A percentile compares a stretch with the other conserved stretches of the same genome.
Conservation (phyloP, 345 rosid genomes). For the Heritiera littoralis region DNA sequence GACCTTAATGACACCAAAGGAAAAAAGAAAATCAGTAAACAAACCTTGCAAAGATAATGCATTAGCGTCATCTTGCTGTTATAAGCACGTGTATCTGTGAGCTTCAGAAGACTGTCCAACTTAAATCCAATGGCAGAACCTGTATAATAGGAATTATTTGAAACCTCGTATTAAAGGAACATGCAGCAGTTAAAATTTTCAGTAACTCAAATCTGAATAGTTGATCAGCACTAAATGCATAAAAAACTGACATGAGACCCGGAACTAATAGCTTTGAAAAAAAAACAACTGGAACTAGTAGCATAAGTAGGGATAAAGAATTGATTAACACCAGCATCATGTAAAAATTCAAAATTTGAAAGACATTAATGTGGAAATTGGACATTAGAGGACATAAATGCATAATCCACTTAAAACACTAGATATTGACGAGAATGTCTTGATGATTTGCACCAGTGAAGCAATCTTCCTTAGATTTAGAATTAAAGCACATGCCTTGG, state of each 20-base stretch:
- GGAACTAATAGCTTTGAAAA: neutral
- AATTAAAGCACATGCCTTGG: constrained; percentile 4
- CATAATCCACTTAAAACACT: constrained; percentile 9
- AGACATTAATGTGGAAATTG: neutral
- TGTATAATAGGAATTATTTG: constrained; percentile 36
- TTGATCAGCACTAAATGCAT: constrained; percentile 11
- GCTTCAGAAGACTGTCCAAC: constrained; percentile 94
- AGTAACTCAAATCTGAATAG: constrained; percentile 4
- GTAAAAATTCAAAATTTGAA: neutral
- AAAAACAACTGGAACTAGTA: neutral
- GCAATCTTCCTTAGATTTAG: neutral
- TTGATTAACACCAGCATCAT: neutral
- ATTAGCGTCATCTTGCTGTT: constrained; percentile 95
- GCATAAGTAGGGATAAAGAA: neutral
- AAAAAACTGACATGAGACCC: neutral
- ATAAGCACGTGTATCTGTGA: constrained; percentile 87
- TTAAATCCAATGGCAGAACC: constrained; percentile 99
- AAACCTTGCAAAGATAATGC: constrained; percentile 99
- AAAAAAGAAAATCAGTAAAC: constrained; percentile 7
- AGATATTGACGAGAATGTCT: neutral
- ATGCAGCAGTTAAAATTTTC: constrained; percentile 4
- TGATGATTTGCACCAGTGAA: neutral
- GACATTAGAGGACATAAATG: neutral
- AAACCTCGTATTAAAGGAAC: constrained; percentile 17
- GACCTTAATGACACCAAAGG: neutral